Evolutionary conservation across 1,139 yeast genomes (phyloP), one percentile per base, ranked within the genome.

Genomic region (Arxiozyma heterogenica): DNA sequence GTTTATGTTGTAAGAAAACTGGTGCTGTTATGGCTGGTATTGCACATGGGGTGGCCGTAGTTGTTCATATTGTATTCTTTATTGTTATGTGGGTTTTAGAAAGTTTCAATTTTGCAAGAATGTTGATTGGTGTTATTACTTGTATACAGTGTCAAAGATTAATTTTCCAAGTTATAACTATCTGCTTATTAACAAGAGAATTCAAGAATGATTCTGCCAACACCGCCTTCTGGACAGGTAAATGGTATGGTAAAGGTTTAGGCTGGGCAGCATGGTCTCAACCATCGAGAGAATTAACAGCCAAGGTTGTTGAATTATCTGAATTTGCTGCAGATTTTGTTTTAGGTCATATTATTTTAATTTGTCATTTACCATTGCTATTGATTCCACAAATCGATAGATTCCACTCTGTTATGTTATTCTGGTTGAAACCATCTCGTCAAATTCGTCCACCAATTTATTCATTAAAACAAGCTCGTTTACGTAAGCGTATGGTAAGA

Each of bases 171-270:
- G 72, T 87, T 66, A 77, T 93, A 78, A 87, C 96, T 21, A 75
- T 86, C 55, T 73, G 81, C 62, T 75, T 84, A 74, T 80, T 93
- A 71, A 91, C 98, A 53, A 85, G 99, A 78, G 99, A 93, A 75
- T 91, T 90, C 78, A 93, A 91, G 83, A 91, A 89, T 66, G 98
- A 94, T 73, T 91, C 86, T 71, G 80, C 98, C 47, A 93, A 93
- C 76, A 85, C 95, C 65, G 98, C 98, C 34, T 93, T 95, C 93
- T 93, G 99, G 99, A 86, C 96, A 58, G 99, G 99, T 80, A 91
- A 91, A 74, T 93, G 99, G 99, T 89, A 91, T 73, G 91, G 95
- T 59, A 78, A 89, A 59, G 95, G 96, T 68, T 76, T 93, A 75
- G 98, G 98, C 59, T 85, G 87, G 83, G 84, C 87, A 83, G 96